Conservation (phyloP, 1,284 basidiomycete genomes). For the Laetiporus sulphureus region DNA sequence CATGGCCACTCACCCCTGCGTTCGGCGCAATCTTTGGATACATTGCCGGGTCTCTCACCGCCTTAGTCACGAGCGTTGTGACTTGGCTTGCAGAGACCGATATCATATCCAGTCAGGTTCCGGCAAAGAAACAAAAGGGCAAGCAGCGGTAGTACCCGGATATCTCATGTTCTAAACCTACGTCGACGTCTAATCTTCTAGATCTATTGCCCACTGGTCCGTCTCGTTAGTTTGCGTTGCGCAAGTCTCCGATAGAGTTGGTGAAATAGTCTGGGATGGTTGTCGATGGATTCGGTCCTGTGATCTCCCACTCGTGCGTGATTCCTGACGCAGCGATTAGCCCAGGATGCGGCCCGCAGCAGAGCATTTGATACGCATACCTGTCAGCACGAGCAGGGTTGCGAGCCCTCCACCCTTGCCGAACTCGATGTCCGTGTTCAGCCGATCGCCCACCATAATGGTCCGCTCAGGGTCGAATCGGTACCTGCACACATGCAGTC, state of each 20-base stretch:
- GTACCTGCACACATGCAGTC: slow-evolving; percentile 46
- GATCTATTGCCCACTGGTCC: not conserved
- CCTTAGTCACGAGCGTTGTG: slow-evolving; percentile 43
- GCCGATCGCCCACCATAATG: slow-evolving; percentile 93
- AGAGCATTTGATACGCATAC: slow-evolving; percentile 34
- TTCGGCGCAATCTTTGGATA: slow-evolving; percentile 67
- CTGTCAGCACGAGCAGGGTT: slow-evolving; percentile 92
- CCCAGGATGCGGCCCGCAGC: not conserved
- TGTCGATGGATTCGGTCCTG: slow-evolving; percentile 59
- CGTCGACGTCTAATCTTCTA: slow-evolving; percentile 2
- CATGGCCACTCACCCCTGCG: slow-evolving; percentile 75
- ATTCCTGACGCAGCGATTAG: slow-evolving; percentile 45
- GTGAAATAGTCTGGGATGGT: slow-evolving; percentile 81
- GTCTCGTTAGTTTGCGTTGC: slow-evolving; percentile 19
- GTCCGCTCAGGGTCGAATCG: slow-evolving; percentile 80
- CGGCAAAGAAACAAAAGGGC: slow-evolving; percentile 3
- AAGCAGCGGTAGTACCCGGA: slow-evolving; percentile 1
- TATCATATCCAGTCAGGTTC: slow-evolving; percentile 6
- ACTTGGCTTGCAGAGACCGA: slow-evolving; percentile 36
- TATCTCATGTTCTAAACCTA: slow-evolving; percentile 1
- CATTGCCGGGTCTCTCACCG: slow-evolving; percentile 52
- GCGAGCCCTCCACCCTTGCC: slow-evolving; percentile 81
- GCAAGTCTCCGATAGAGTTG: slow-evolving; percentile 73
- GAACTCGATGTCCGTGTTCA: slow-evolving; percentile 94
- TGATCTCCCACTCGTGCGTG: slow-evolving; percentile 63